Evolutionary conservation across 2,329 filamentous ascomycete species (phyloP).

Genomic region (Simplicillium aogashimaense): DNA sequence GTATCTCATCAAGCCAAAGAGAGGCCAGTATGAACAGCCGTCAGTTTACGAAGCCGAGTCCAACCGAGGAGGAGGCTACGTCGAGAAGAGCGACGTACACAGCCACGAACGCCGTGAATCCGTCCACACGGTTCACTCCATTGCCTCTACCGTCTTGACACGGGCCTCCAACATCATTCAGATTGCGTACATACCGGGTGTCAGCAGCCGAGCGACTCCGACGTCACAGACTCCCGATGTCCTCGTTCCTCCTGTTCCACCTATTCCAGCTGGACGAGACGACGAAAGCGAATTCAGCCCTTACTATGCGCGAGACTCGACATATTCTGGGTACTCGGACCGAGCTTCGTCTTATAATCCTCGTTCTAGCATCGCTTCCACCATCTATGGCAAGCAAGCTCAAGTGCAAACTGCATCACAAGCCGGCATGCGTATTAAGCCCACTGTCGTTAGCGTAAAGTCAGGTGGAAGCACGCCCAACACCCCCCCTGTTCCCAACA

Average conservation of each 20-base stretch:
- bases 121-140: constrained; percentile 77
- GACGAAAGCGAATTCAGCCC: constrained; percentile 61
- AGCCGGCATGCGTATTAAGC: constrained; percentile 78
- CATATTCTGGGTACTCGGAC: constrained; percentile 62
- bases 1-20: constrained; percentile 74
- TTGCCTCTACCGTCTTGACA: constrained; percentile 91
- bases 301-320: constrained; percentile 91
- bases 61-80: constrained; percentile 23
- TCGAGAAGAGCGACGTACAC: constrained; percentile 35
- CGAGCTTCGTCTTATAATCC: constrained; percentile 52
- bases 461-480: constrained; percentile 50
- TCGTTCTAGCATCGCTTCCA: constrained; percentile 75
- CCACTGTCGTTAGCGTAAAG: constrained; percentile 88
- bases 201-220: constrained; percentile 81
- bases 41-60: constrained; percentile 48
- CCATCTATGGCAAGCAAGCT: constrained; percentile 86
- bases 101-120: constrained; percentile 53
- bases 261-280: constrained; percentile 51
- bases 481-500: constrained; percentile 51
- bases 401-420: constrained; percentile 75
- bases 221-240: constrained; percentile 59
- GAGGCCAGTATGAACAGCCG: constrained; percentile 42
- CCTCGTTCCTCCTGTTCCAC: constrained; percentile 85
- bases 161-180: constrained; percentile 98
- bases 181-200: constrained; percentile 96